Evolutionary conservation across 208 protist genomes (phyloP).

Genomic region (Leishmania gerbilli): DNA sequence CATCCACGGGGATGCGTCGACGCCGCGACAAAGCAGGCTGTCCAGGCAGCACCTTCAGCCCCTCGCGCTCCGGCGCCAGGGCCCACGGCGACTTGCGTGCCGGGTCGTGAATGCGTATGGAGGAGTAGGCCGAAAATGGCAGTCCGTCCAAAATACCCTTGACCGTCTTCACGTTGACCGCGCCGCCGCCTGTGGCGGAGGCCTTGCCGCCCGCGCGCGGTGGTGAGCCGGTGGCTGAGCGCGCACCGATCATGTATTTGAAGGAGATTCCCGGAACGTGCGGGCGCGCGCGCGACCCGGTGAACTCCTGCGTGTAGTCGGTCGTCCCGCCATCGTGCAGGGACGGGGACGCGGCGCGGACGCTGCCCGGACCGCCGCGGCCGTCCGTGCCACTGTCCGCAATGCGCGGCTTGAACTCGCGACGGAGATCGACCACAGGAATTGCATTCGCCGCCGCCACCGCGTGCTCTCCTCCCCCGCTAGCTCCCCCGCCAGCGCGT

Average conservation of each 20-base stretch:
- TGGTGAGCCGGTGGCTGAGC: slow-evolving; percentile 25
- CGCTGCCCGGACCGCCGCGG: background rate
- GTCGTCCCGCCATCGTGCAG: slow-evolving; percentile 2
- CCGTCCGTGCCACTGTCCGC: background rate
- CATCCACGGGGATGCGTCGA: slow-evolving; percentile 24
- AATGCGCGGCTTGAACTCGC: slow-evolving; percentile 45
- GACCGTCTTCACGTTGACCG: slow-evolving; percentile 10
- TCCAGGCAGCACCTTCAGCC: slow-evolving; percentile 35
- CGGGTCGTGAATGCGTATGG: slow-evolving; percentile 56
- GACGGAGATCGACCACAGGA: slow-evolving; percentile 63
- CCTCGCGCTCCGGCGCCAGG: slow-evolving; percentile 46
- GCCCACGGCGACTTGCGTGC: slow-evolving; percentile 75
- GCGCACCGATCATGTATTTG: slow-evolving; percentile 40
- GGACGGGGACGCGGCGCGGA: slow-evolving; percentile 3
- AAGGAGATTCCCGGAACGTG: slow-evolving; percentile 43
- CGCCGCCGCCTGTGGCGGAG: background rate
- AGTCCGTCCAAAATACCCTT: slow-evolving; percentile 35
- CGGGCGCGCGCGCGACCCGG: slow-evolving; percentile 36
- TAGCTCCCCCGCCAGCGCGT: background rate
- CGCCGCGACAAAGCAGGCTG: slow-evolving; percentile 31
- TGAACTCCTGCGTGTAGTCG: slow-evolving; percentile 27
- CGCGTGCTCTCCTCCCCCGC: slow-evolving; percentile 9
- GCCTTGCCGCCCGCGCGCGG: slow-evolving; percentile 9
- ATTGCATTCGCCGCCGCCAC: slow-evolving; percentile 20
- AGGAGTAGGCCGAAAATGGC: slow-evolving; percentile 59